Base-by-base conservation (phyloP, 2,329 filamentous ascomycete genomes). In the Penicillium brevicompactum region DNA sequence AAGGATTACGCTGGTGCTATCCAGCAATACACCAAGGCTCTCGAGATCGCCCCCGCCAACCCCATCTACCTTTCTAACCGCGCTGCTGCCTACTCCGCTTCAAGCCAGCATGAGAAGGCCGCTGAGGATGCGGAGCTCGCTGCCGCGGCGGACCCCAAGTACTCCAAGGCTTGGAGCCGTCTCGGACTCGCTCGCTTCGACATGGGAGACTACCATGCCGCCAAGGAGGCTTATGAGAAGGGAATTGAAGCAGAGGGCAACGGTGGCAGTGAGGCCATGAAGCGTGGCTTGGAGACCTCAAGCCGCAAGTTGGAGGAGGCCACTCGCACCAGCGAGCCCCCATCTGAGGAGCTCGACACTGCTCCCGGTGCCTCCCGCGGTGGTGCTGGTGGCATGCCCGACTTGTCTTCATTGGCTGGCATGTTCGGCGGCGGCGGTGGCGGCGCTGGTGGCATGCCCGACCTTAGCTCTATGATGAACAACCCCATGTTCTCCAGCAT, bases 401-500 rank as follows among this genome's bases (percentile, higher is more conserved):
- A 91, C 70, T 77, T 92, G n/a, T 78, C 80, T 55, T 81, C 82
- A 57, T 78, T 93, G 43, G 89, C 89, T 3, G 82, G 87, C 68
- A 89, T 92, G 87, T 81, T 92, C 62, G 87, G 87, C 18, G 63
- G 63, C 2, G 61, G 58, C 18, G 82, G 78, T 31, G 81, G 77
- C 18, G 87, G 81, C 22, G 86, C 81, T 13, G 87, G 84, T 5
- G 87, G 83, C 51, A 94, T 96, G 89, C 92, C 92, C 11, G 93
- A 97, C 74, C 80, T 99, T 22, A 78, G 85, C 61, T 85, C 85
- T 60, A 87, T 99, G 74, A 96, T 97, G 92, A 92, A 82, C 81
- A 99, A 97, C 80, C 94, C 94, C 53, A 97, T 97, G 94, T 96
- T 99, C 78, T 86, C 92, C 48, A 90, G 84, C 78, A 97, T 97